Conservation (phyloP, 1,284 basidiomycete genomes). For the Tilletia indica region DNA sequence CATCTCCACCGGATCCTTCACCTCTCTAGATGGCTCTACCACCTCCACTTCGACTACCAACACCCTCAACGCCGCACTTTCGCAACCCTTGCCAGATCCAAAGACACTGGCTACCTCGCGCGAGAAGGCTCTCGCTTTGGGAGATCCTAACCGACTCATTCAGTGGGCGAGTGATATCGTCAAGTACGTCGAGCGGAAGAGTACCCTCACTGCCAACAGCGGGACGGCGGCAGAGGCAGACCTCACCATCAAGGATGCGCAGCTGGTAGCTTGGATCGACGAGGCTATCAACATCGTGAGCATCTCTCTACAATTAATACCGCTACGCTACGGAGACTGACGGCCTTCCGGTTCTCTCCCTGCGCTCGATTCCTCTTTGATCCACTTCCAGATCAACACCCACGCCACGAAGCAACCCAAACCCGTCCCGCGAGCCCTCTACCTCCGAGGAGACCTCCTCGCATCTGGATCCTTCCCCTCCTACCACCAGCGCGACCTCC, state of each 20-base stretch:
- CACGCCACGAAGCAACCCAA: slow-evolving; percentile 34
- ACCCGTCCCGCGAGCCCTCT: slow-evolving; percentile 71
- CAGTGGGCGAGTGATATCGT: slow-evolving; percentile 77
- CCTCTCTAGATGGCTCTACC: neutral
- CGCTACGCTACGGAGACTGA: neutral
- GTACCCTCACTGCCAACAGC: slow-evolving; percentile 20
- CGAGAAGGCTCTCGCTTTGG: slow-evolving; percentile 30
- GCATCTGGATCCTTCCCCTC: slow-evolving; percentile 64
- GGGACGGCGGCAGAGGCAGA: neutral
- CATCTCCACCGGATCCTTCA: neutral
- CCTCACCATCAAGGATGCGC: slow-evolving; percentile 64
- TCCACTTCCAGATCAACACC: slow-evolving; percentile 30
- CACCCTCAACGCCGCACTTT: slow-evolving; percentile 22
- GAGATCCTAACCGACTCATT: slow-evolving; percentile 66
- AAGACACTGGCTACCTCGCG: slow-evolving; percentile 34
- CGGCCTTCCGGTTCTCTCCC: no score
- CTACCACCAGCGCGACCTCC: slow-evolving; percentile 65
- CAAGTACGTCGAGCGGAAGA: slow-evolving; percentile 67
- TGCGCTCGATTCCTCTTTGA: no score
- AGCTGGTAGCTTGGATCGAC: slow-evolving; percentile 66
- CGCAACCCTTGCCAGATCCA: slow-evolving; percentile 45
- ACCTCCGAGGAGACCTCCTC: slow-evolving; percentile 70
- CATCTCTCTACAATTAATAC: neutral
- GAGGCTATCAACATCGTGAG: slow-evolving; percentile 59
- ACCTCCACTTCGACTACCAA: slow-evolving; percentile 21